Conservation (phyloP, 495 filamentous ascomycete genomes). For the Xylaria sp. region DNA sequence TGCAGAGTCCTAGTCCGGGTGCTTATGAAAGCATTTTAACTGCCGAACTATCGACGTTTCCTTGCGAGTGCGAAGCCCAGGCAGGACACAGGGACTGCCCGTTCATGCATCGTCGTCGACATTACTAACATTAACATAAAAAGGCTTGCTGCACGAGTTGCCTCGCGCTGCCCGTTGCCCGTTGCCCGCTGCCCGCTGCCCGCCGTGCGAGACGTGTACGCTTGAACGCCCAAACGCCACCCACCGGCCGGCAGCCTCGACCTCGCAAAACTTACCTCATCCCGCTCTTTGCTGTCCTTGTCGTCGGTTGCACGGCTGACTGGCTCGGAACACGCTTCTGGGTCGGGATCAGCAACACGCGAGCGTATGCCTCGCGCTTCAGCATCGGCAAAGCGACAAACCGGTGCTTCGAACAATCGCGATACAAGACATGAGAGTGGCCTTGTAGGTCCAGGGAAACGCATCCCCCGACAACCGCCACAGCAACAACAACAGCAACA, state of each 20-base stretch:
- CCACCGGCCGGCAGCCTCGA: conserved; percentile 3
- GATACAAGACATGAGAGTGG: conserved; percentile 90
- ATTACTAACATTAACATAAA: too few relatives aligned
- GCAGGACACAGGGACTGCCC: background rate
- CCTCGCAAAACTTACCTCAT: background rate
- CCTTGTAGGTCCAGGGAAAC: conserved; percentile 82
- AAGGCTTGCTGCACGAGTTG: conserved; percentile 13
- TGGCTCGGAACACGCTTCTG: conserved; percentile 60
- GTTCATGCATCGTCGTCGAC: conserved; percentile 1
- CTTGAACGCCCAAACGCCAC: conserved; percentile 19
- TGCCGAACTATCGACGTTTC: conserved; percentile 10
- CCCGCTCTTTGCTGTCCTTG: conserved; percentile 9
- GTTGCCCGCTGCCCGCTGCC: too few relatives aligned
- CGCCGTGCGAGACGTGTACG: background rate
- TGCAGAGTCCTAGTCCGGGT: conserved; percentile 8
- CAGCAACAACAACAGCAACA: conserved; percentile 69
- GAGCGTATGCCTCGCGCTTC: conserved; percentile 75
- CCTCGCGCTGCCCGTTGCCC: conserved; percentile 19
- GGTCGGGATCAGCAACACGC: conserved; percentile 50
- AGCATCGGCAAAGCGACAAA: conserved; percentile 69
- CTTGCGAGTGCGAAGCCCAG: conserved; percentile 20
- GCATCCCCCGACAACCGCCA: conserved; percentile 66
- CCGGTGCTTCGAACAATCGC: conserved; percentile 68
- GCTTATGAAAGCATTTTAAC: conserved; percentile 10
- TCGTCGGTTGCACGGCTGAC: conserved; percentile 45